Evolutionary conservation across 2,329 filamentous ascomycete species (phyloP).

Genomic region (Colletotrichum phormii): DNA sequence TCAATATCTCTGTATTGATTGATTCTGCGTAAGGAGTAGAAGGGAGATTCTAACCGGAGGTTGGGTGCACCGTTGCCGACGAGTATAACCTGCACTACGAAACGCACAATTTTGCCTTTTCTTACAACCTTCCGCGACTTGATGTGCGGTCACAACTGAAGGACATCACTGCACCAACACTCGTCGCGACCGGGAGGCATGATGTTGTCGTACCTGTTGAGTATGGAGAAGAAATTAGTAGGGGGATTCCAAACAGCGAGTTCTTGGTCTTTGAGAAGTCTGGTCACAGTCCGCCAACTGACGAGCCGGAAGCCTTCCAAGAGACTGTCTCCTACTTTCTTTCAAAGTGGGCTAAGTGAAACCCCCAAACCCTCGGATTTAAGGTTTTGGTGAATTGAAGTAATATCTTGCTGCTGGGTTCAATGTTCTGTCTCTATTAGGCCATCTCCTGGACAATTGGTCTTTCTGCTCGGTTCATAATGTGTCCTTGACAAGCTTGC

Average conservation of each 20-base stretch:
- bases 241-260: conserved; percentile 35
- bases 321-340: conserved; percentile 24
- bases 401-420: too few relatives aligned
- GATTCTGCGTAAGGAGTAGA: too few relatives aligned
- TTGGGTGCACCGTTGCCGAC: conserved; percentile 6
- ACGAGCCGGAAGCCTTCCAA: conserved; percentile 39
- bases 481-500: conserved; percentile 42
- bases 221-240: conserved; percentile 39
- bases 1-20: too few relatives aligned
- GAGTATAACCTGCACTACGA: conserved; percentile 36
- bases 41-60: too few relatives aligned
- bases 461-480: background rate
- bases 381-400: too few relatives aligned
- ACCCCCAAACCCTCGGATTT: too few relatives aligned
- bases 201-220: conserved; percentile 39
- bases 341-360: background rate
- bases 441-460: too few relatives aligned
- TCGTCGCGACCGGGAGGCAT: conserved; percentile 40
- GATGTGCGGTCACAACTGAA: conserved; percentile 38
- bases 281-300: conserved; percentile 38
- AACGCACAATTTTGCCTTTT: conserved; percentile 41
- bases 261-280: conserved; percentile 41
- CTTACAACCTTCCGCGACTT: conserved; percentile 39
- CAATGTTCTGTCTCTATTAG: background rate
- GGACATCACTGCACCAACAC: conserved; percentile 38